These are phyloP conservation scores for Metschnikowia arizonensis DNA, from an alignment of 805 yeast species.

Conservation along the genomic window DNA sequence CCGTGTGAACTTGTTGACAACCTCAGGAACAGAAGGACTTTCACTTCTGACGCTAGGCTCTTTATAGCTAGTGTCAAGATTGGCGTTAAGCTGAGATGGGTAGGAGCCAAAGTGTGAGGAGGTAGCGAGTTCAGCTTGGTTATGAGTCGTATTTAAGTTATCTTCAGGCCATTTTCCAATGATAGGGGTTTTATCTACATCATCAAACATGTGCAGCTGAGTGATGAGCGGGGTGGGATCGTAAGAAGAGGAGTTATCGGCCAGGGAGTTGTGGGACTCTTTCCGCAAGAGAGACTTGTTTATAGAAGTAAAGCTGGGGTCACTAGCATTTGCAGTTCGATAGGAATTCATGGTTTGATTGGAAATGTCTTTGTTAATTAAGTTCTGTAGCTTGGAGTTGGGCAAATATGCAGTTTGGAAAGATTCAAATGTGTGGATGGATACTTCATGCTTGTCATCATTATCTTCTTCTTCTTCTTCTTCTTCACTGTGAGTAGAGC, in stretches of 20 bases:
- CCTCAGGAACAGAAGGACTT: slow-evolving; percentile 21
- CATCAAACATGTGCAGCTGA: slow-evolving; percentile 6
- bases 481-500: slow-evolving; percentile 2
- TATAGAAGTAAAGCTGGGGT: slow-evolving; percentile 33
- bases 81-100: neutral
- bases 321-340: slow-evolving; percentile 24
- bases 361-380: slow-evolving; percentile 7
- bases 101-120: neutral
- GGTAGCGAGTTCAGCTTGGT: neutral
- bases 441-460: neutral
- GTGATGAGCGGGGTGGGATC: slow-evolving; percentile 34
- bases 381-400: neutral
- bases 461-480: too few species aligned
- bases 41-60: slow-evolving; percentile 2
- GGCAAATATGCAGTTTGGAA: neutral
- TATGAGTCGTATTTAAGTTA: neutral
- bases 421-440: slow-evolving; percentile 2
- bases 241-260: slow-evolving; percentile 23
- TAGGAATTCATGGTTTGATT: slow-evolving; percentile 26
- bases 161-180: slow-evolving; percentile 15
- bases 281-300: slow-evolving; percentile 30
- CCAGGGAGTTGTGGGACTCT: slow-evolving; percentile 20
- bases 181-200: slow-evolving; percentile 31
- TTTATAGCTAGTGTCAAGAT: slow-evolving; percentile 9
- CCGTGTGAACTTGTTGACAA: slow-evolving; percentile 35